Evolutionary conservation across 805 yeast species (phyloP), one percentile per base, ranked within the genome.

Genomic region (Hanseniaspora singularis): DNA sequence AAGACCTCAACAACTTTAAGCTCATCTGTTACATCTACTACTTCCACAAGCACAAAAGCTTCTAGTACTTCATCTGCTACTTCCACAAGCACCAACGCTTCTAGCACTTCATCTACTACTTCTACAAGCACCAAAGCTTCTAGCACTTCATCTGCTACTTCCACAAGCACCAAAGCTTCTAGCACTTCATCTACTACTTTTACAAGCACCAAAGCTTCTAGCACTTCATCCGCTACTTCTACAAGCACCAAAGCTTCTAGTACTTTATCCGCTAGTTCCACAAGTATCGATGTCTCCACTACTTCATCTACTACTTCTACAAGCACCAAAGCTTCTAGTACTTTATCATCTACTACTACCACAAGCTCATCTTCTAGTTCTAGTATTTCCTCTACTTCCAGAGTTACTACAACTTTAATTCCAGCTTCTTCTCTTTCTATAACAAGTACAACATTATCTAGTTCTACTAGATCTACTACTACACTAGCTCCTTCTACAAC

Each of bases 1-100:
- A 31, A 53, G 26, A 39, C 56, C 18, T 14, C 56, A 12, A 18
- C 57, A 7, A n/a, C 54, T 14, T 37, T 53, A 10, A 15, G 45
- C 15, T 16, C 16, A 3, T 10, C 46, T 20, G 36, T 22, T 42
- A 28, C 27, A 4, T 3, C 36, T 20, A 24, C 34, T 14, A 28
- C 41, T 22, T 15, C 32, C 16, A 23, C 38, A 5, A 9, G 24
- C 15, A 30, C 32, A 8, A 31, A 10, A 15, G 18, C 9, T 37
- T 11, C 37, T 16, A 9, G 32, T 19, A 28, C 37, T 20, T 6
- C 16, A 2, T 3, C 38, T 24, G 4, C 24, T 22, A 15, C 31
- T 20, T 20, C 46, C 26, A 41, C 20, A 8, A 31, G 45, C 15
- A 19, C 58, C 18, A 31, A 54, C 26, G 38, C 56, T 19, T 11